phyloP scores from a whole-genome alignment of 2,329 filamentous ascomycete genomes.

The Penicillium olsonii region DNA sequence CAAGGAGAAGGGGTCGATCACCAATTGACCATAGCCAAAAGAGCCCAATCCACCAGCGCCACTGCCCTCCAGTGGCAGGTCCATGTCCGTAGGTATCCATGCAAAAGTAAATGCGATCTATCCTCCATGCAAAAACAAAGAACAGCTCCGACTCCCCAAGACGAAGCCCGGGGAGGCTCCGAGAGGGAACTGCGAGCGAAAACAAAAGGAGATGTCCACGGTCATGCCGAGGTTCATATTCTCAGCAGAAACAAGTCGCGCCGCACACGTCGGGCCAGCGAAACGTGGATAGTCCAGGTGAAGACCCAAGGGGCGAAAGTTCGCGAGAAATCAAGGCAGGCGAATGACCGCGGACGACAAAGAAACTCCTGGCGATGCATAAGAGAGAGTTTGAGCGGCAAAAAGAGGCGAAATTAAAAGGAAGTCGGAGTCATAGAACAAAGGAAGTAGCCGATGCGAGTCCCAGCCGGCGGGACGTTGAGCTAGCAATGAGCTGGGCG shows the following conservation, averaged over 20 bases:
- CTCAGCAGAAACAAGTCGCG: not conserved
- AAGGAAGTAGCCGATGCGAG: constrained; percentile 8
- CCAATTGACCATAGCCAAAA: constrained; percentile 19
- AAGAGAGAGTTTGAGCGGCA: constrained; percentile 17
- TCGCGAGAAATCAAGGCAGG: constrained; percentile 20
- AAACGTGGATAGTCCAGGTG: not conserved
- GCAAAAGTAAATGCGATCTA: constrained; percentile 22
- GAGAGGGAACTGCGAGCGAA: not conserved
- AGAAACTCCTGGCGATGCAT: constrained; percentile 37
- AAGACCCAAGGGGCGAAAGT: not conserved
- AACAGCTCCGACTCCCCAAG: not conserved
- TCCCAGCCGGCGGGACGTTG: constrained; percentile 17
- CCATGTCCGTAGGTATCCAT: constrained; percentile 25
- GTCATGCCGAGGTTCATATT: not conserved
- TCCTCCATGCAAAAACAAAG: constrained; percentile 20
- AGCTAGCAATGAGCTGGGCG: not conserved
- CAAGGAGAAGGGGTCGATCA: constrained; percentile 17
- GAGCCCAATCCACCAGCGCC: constrained; percentile 21
- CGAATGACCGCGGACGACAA: constrained; percentile 18
- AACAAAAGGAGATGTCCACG: not conserved
- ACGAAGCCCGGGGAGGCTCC: too few species aligned
- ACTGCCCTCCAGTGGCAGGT: constrained; percentile 29
- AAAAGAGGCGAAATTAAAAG: constrained; percentile 1
- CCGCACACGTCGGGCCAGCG: constrained; percentile 5
- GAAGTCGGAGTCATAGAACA: not conserved